Evolutionary conservation across 1,284 basidiomycete species (phyloP).

Genomic region (Trichosporon coremiiforme): DNA sequence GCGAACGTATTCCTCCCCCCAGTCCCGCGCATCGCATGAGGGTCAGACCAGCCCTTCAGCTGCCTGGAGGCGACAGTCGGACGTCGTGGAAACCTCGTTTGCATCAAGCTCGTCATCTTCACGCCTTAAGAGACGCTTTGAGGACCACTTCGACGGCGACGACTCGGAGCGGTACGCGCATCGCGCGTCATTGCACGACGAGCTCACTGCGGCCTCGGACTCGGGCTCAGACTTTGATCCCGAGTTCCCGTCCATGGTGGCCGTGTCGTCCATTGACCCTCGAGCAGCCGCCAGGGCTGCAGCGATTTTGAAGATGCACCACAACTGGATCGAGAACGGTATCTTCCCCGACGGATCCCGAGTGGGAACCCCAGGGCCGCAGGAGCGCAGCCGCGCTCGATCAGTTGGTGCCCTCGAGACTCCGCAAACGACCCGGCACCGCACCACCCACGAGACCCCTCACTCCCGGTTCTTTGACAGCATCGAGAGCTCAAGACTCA

Average conservation of each 20-base stretch:
- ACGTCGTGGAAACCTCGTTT: not conserved
- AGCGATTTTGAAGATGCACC: conserved; percentile 81
- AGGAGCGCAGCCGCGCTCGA: conserved; percentile 46
- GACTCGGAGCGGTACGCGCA: not conserved
- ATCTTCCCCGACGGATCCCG: conserved; percentile 33
- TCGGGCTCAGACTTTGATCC: conserved; percentile 32
- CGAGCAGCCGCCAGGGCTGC: conserved; percentile 82
- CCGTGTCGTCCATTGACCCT: conserved; percentile 78
- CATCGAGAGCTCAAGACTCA: conserved; percentile 35
- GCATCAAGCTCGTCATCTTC: not conserved
- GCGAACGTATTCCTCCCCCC: not conserved
- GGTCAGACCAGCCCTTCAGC: not conserved
- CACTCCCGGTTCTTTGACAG: conserved; percentile 43
- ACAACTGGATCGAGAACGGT: conserved; percentile 75
- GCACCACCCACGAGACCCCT: conserved; percentile 8
- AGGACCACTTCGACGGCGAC: conserved; percentile 11
- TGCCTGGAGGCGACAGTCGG: not conserved
- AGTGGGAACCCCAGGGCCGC: conserved; percentile 22
- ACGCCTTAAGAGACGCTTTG: conserved; percentile 8
- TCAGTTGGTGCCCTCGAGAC: conserved; percentile 18
- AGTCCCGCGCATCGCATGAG: not conserved
- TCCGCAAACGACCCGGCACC: not conserved
- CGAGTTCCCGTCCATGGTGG: conserved; percentile 60
- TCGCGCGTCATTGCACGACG: conserved; percentile 23
- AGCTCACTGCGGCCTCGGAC: conserved; percentile 26